Evolutionary conservation across 352 stramenopile species (phyloP).

Genomic region (Elongisporangium prolatum): DNA sequence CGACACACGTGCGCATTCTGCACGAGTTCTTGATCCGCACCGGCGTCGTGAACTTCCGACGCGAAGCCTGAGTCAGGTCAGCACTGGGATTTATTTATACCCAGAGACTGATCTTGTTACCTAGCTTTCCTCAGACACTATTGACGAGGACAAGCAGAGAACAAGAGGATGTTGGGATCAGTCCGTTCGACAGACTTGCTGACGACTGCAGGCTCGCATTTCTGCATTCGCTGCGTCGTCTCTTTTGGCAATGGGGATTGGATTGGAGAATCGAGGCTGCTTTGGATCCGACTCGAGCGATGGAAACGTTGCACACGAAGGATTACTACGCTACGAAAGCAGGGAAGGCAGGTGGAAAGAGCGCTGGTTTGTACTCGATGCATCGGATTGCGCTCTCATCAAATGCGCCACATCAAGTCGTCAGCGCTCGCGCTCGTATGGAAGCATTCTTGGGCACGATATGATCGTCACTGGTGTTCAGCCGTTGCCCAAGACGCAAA

Average conservation of each 20-base stretch:
- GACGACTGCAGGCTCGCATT: neutral
- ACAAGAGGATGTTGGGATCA: neutral
- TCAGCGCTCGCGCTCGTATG: slow-evolving; percentile 20
- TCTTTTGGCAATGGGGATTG: neutral
- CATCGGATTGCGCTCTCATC: slow-evolving; percentile 26
- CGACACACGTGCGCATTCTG: slow-evolving; percentile 21
- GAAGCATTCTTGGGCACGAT: slow-evolving; percentile 27
- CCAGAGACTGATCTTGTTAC: no score
- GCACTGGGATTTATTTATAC: neutral
- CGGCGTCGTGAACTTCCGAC: slow-evolving; percentile 21
- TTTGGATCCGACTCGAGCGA: slow-evolving; percentile 13
- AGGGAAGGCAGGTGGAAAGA: slow-evolving; percentile 51
- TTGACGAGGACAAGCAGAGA: neutral
- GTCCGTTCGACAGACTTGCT: neutral
- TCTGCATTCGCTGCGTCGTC: neutral
- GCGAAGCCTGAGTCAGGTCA: neutral
- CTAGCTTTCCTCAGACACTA: neutral
- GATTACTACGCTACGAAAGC: slow-evolving; percentile 43
- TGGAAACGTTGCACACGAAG: slow-evolving; percentile 30
- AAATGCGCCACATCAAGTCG: slow-evolving; percentile 37
- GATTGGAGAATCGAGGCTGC: slow-evolving; percentile 14
- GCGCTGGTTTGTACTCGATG: slow-evolving; percentile 66
- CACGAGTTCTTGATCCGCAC: slow-evolving; percentile 34
- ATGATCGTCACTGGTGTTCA: slow-evolving; percentile 24
- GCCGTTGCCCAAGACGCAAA: slow-evolving; percentile 13